phyloP scores from a whole-genome alignment of 164 flowering plant species.

The Chimonanthus praecox region DNA sequence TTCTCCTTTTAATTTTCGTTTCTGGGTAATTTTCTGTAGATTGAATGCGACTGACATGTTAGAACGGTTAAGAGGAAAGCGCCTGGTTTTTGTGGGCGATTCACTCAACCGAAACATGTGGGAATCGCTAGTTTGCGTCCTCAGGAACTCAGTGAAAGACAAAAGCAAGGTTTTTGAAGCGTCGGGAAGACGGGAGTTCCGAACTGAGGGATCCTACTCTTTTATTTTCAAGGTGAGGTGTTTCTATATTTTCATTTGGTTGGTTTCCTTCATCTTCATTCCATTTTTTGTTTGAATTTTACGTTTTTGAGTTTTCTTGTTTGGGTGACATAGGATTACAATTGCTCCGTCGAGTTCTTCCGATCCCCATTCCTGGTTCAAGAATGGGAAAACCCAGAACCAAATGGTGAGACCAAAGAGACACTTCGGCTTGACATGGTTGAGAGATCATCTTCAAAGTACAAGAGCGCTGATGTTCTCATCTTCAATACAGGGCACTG shows the following conservation, averaged over 20 bases:
- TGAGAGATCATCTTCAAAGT: slow-evolving; percentile 46
- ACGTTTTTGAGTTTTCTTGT: background rate
- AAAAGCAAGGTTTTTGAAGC: slow-evolving; percentile 74
- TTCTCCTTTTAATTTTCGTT: background rate
- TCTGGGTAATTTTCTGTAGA: slow-evolving; percentile 28
- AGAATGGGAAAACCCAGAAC: slow-evolving; percentile 66
- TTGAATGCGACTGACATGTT: slow-evolving; percentile 62
- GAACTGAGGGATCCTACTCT: slow-evolving; percentile 70
- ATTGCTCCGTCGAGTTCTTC: slow-evolving; percentile 79
- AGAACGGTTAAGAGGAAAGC: slow-evolving; percentile 65
- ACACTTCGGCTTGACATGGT: slow-evolving; percentile 81
- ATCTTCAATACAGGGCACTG: slow-evolving; percentile 98
- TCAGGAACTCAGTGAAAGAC: slow-evolving; percentile 58
- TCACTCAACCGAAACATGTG: slow-evolving; percentile 97
- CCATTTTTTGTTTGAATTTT: background rate
- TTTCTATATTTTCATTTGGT: background rate
- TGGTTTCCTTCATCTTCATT: background rate
- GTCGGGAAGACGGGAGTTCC: slow-evolving; percentile 60
- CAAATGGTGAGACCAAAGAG: slow-evolving; percentile 67
- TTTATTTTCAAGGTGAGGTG: slow-evolving; percentile 59
- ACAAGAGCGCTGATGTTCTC: slow-evolving; percentile 70
- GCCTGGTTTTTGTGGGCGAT: slow-evolving; percentile 94
- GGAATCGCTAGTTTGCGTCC: slow-evolving; percentile 91
- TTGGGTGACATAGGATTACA: slow-evolving; percentile 51
- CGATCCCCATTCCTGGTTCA: slow-evolving; percentile 86